phyloP scores from a whole-genome alignment of 192 early-diverging fungal species.

The Backusella parvicylindrica region DNA sequence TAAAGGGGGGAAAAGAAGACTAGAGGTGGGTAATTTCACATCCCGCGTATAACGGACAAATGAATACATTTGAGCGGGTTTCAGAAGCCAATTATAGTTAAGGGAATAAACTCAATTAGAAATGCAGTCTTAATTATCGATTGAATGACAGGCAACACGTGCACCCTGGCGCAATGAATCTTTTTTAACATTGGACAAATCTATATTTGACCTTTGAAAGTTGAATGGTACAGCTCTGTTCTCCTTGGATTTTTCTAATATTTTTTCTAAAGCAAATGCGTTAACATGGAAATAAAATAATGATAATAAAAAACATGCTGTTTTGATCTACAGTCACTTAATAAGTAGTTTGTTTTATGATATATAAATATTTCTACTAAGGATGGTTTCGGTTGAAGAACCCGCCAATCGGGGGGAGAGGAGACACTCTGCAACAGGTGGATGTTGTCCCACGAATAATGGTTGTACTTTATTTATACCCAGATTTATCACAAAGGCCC shows the following conservation, averaged over 20 bases:
- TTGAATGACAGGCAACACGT: conserved; percentile 2
- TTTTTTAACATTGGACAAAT: neutral
- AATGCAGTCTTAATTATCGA: neutral
- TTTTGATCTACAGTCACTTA: neutral
- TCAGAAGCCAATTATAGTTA: neutral
- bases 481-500: neutral
- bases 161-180: neutral
- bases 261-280: neutral
- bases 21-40: neutral
- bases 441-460: neutral
- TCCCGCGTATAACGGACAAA: neutral
- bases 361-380: neutral
- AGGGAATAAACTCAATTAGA: conserved; percentile 5
- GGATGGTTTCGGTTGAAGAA: neutral
- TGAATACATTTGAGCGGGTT: neutral
- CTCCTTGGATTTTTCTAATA: neutral
- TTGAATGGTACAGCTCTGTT: neutral
- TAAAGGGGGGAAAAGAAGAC: neutral
- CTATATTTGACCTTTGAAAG: neutral
- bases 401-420: neutral
- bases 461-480: neutral
- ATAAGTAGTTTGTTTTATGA: neutral
- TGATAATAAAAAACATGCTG: neutral
- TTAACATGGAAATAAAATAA: neutral
- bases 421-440: neutral